Base-by-base conservation (phyloP, 345 rosid species). In the Leavenworthia alabamica region DNA sequence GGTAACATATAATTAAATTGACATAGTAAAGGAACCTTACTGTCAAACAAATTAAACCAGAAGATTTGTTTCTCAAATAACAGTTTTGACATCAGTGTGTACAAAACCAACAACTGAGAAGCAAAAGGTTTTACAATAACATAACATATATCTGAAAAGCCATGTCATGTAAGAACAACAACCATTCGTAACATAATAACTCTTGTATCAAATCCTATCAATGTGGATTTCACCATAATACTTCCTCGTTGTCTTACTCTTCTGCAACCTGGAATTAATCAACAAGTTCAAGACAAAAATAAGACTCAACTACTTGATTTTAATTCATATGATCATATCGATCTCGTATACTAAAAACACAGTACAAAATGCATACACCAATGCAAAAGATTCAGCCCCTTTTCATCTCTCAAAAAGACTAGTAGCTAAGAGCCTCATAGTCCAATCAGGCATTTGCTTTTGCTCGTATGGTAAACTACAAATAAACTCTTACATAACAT, bases 21-120 rank as follows among this genome's bases (percentile, higher is more conserved):
- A n/a, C n/a, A n/a, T n/a, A n/a, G n/a, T n/a, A n/a, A n/a, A n/a
- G 12, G 53, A 42, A 43, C 22, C 4, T 22, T 15, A 32, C n/a
- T 32, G 44, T 37, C 47, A 33, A 55, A 12, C 29, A 66, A 14
- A 56, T 35, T 26, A 45, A 67, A 40, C 36, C 19, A 12, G 47
- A 46, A 24, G 20, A 26, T 20, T 57, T 37, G 39, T 67, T 49
- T 8, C 15, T 58, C n/a, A 53, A 60, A 49, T 48, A 23, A 68
- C 41, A 31, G 17, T 37, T 67, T 57, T 31, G 60, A 33, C 28
- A 51, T 33, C 32, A 60, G 54, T 59, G 66, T 59, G 52, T 58
- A 24, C 55, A 68, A 68, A 60, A 60, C 31, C 62, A 59, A 59
- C 36, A 53, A 68, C 48, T 27, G 67, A 33, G 43, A 60, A 43